phyloP scores from a whole-genome alignment of 1,139 yeast species.

The Candida tropicalis region DNA sequence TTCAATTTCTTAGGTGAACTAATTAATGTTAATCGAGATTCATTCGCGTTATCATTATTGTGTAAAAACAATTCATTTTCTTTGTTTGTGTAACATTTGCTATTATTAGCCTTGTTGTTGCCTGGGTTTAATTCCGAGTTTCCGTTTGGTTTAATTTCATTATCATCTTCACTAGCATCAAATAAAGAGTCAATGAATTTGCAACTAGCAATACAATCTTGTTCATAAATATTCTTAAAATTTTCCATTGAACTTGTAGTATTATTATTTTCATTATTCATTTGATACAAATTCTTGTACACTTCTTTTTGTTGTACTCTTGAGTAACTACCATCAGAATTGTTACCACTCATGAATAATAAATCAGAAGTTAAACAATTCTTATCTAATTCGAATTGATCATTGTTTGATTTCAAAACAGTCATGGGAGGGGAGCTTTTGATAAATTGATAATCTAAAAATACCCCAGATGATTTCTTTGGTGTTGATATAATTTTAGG shows the following conservation, averaged over 20 bases:
- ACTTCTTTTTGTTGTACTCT: slow-evolving; percentile 7
- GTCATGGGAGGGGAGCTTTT: slow-evolving; percentile 13
- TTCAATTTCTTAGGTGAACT: background rate
- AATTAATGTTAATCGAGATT: too few relatives aligned
- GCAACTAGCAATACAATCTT: too few relatives aligned
- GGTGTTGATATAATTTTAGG: slow-evolving; percentile 2
- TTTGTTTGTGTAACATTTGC: background rate
- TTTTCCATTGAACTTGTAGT: slow-evolving; percentile 14
- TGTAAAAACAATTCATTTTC: background rate
- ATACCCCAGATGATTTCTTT: background rate
- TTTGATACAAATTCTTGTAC: slow-evolving; percentile 16
- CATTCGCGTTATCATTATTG: background rate
- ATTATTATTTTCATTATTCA: too few relatives aligned
- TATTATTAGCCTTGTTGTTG: background rate
- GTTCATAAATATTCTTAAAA: background rate
- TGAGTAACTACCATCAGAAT: background rate
- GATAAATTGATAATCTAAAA: slow-evolving; percentile 4
- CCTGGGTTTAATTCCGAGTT: background rate
- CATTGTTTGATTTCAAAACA: slow-evolving; percentile 1
- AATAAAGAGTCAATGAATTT: too few relatives aligned
- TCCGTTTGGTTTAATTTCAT: background rate
- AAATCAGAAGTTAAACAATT: slow-evolving; percentile 26
- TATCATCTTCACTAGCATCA: background rate
- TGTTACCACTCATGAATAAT: background rate
- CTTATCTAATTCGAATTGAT: slow-evolving; percentile 21